Evolutionary conservation across 441 rosid genomes (phyloP).

Genomic region (Jatropha podagrica): DNA sequence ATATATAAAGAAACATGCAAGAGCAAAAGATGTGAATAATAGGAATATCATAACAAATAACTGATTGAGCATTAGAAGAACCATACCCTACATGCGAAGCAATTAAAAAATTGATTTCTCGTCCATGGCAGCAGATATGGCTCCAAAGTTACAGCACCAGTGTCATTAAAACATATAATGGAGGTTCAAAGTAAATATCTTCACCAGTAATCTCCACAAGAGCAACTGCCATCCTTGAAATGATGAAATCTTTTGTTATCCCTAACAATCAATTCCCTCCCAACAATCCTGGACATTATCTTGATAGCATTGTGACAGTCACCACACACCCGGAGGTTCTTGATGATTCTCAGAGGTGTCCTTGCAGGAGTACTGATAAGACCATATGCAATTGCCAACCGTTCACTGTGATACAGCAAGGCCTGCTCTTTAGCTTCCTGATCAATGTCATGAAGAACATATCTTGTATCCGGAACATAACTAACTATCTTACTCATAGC

Average conservation of each 20-base stretch:
- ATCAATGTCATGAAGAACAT: no score
- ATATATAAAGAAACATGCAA: background rate
- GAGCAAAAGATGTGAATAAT: background rate
- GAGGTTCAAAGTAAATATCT: background rate
- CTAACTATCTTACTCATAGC: no score
- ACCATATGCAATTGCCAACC: constrained; percentile 66
- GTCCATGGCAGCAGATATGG: background rate
- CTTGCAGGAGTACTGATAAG: constrained; percentile 51
- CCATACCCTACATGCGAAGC: background rate
- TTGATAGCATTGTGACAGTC: constrained; percentile 51
- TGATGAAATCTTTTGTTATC: constrained; percentile 81
- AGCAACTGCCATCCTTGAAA: constrained; percentile 76
- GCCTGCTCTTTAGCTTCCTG: no score
- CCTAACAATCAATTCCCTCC: constrained; percentile 55
- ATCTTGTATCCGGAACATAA: no score
- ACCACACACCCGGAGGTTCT: constrained; percentile 58
- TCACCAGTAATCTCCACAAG: constrained; percentile 92
- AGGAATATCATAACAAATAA: background rate
- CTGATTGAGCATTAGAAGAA: background rate
- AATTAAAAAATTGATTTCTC: background rate
- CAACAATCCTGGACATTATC: constrained; percentile 39
- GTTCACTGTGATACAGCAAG: constrained; percentile 76
- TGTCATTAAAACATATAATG: no score
- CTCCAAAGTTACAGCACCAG: background rate
- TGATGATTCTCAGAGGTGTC: constrained; percentile 29